Evolutionary conservation across 495 filamentous ascomycete genomes (phyloP).

Genomic region (Hypoxylon fragiforme): DNA sequence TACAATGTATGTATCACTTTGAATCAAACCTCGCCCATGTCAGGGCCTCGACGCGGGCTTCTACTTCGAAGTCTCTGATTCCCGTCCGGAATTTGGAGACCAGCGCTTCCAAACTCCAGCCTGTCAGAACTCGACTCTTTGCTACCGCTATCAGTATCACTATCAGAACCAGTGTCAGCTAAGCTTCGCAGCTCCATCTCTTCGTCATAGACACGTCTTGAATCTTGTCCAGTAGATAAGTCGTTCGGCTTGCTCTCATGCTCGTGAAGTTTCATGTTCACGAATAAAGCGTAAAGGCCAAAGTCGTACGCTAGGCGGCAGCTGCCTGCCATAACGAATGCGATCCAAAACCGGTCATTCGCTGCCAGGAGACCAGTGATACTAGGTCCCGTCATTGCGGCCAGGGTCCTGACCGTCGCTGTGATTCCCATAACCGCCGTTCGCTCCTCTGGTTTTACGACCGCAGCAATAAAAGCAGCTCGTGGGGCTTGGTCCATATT

Average conservation of each 20-base stretch:
- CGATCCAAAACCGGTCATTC: slow-evolving; percentile 65
- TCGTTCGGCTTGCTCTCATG: slow-evolving; percentile 38
- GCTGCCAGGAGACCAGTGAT: slow-evolving; percentile 71
- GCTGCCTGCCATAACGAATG: slow-evolving; percentile 72
- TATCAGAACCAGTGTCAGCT: slow-evolving; percentile 20
- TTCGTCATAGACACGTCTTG: slow-evolving; percentile 24
- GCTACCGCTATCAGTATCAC: slow-evolving; percentile 28
- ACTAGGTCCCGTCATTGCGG: slow-evolving; percentile 64
- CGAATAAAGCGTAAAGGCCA: slow-evolving; percentile 69
- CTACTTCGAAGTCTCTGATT: slow-evolving; percentile 28
- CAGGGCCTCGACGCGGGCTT: slow-evolving; percentile 24
- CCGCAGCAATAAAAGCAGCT: slow-evolving; percentile 75
- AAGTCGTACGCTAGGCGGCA: slow-evolving; percentile 75
- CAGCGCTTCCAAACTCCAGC: neutral
- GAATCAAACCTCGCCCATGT: too few species aligned
- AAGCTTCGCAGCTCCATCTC: slow-evolving; percentile 31
- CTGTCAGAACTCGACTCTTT: slow-evolving; percentile 13
- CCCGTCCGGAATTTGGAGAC: slow-evolving; percentile 7
- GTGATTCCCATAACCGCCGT: slow-evolving; percentile 78
- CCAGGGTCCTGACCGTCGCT: slow-evolving; percentile 67
- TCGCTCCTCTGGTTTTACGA: slow-evolving; percentile 70
- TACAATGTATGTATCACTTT: too few species aligned
- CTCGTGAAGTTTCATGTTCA: slow-evolving; percentile 51
- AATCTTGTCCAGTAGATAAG: slow-evolving; percentile 1
- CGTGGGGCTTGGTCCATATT: slow-evolving; percentile 85